phyloP scores from a whole-genome alignment of 192 early-diverging fungal species.

The Coemansia pectinata region DNA sequence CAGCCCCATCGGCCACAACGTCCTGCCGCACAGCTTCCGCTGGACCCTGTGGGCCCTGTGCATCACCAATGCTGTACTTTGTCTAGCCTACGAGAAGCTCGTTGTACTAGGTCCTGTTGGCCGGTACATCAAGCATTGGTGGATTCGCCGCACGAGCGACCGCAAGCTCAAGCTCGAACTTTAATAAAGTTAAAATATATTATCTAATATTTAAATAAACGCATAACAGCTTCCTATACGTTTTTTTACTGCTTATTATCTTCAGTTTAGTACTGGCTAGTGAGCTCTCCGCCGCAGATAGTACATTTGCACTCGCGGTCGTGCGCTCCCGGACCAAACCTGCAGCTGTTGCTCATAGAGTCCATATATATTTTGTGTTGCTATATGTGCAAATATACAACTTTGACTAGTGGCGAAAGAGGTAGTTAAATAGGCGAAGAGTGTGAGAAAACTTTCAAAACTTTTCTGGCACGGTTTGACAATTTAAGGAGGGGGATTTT shows the following conservation, averaged over 20 bases:
- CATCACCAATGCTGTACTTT: slow-evolving; percentile 45
- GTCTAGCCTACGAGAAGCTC: slow-evolving; percentile 55
- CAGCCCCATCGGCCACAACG: slow-evolving; percentile 69
- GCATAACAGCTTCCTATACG: background rate
- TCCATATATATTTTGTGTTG: background rate
- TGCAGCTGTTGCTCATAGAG: background rate
- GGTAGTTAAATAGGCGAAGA: background rate
- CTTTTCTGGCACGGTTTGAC: slow-evolving; percentile 2
- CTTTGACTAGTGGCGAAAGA: background rate
- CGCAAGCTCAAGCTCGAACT: slow-evolving; percentile 11
- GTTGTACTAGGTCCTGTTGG: slow-evolving; percentile 59
- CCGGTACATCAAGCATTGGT: slow-evolving; percentile 39
- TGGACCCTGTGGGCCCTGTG: slow-evolving; percentile 61
- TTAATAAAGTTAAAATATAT: background rate
- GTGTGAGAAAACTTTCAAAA: background rate
- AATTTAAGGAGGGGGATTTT: background rate
- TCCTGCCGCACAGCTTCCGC: slow-evolving; percentile 65
- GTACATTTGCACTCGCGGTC: slow-evolving; percentile 4
- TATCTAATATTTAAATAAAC: background rate
- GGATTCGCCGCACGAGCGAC: slow-evolving; percentile 5
- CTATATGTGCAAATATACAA: background rate
- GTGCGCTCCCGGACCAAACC: background rate
- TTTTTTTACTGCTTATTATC: background rate
- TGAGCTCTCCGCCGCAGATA: background rate
- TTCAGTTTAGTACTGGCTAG: background rate